Base-by-base conservation (phyloP, 495 filamentous ascomycete species). In the Alectoria sarmentosa region DNA sequence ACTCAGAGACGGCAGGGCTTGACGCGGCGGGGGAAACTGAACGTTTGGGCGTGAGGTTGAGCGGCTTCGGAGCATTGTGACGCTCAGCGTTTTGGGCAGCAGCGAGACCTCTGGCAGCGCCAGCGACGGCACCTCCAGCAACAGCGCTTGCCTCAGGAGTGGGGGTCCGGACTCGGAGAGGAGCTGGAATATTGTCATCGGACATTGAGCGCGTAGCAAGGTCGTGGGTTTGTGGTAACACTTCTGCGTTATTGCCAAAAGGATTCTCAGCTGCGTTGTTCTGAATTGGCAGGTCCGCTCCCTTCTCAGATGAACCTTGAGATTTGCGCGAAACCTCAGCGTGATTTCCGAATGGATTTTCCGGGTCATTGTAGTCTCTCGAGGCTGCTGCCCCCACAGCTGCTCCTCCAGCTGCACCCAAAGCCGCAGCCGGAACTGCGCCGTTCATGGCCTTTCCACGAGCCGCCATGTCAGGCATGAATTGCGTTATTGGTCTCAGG, bases 401-500 rank as follows among this genome's bases (percentile, higher is more conserved):
- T 38, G 66, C 67, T 38, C 67, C 69, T 61, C 64, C 70, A 36
- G 65, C 63, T 21, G 64, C 65, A 61, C 64, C 70, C 17, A 55
- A 15, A 36, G 66, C 68, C 23, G 71, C 73, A 34, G 73, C 70
- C 60, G 69, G 70, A 49, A 73, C 71, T 61, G 70, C 70, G 41
- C 78, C 69, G 26, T 74, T 76, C 19, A 77, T 73, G 70, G 73
- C 76, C 60, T 77, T 66, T 62, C 71, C 72, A 63, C 82, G 67
- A 38, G 73, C 66, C 61, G 76, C 72, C 48, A 91, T 78, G 65
- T 84, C 87, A 13, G 92, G 92, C 17, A 88, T 80, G 73, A 98
- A 95, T 69, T 96, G 86, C 62, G 91, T 93, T 39, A 96, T 83
- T 1, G 92, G 94, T 44, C 91, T 88, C 58, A 96, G 81, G 69